Evolutionary conservation across 2,329 filamentous ascomycete species (phyloP), one percentile per base, ranked within the genome.

Genomic region (Elsinoe australis): DNA sequence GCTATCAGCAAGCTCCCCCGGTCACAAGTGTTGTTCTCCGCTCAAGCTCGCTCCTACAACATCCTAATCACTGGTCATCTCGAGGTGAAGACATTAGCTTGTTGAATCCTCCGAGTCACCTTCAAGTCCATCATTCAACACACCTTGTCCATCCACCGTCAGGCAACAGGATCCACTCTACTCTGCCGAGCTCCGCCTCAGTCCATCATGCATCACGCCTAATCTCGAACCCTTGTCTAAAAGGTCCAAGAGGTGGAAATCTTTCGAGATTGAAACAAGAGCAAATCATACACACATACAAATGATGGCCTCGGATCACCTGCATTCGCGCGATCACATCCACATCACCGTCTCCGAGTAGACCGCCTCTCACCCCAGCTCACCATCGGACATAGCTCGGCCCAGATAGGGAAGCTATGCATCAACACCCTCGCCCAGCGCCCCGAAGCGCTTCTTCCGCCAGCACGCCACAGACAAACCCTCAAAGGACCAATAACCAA

Each of bases 401-500:
- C n/a, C 39, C 17, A 15, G 18, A 44, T 9, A n/a, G 10, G 28
- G 15, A 31, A 44, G 45, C 62, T 58, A 95, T 95, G 89, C 88
- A 95, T 78, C 89, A 94, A 70, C 86, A 89, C 69, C 82, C 85
- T 58, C 82, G 89, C 59, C 78, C 81, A 53, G 78, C 83, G 56
- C 83, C 85, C 55, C 76, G 81, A 64, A 76, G 80, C 60, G 76
- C 83, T 53, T 87, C 86, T 53, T 82, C 87, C 53, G 82, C 82
- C 58, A 79, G 77, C 59, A 82, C 83, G 41, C 77, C 82, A 46
- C 78, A 82, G 63, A 82, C 84, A 52, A 87, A 85, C 59, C 79
- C 83, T 58, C 72, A 78, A 53, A 78, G 85, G 52, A 71, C 68
- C 24, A 87, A 87, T 67, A 88, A 84, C 63, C 74, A 77, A 49